Evolutionary conservation across 306 rosid genomes (phyloP).

Genomic region (Sphenostylis stenocarpa): DNA sequence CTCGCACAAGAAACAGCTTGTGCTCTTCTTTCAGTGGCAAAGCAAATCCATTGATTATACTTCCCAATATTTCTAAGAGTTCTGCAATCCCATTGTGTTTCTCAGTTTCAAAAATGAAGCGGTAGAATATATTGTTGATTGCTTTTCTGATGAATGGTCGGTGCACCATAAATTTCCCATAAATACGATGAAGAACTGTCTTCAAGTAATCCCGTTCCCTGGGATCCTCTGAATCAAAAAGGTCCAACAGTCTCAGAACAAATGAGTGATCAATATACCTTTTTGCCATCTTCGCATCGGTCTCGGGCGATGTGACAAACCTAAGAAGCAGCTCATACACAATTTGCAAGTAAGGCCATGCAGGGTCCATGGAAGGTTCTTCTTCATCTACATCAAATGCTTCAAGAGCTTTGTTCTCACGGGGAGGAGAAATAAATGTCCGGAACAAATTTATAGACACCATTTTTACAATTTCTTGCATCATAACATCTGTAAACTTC

Average conservation of each 20-base stretch:
- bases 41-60: conserved; percentile 97
- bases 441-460: conserved; percentile 83
- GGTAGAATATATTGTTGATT: conserved; percentile 85
- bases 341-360: conserved; percentile 91
- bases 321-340: conserved; percentile 85
- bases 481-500: conserved; percentile 73
- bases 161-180: conserved; percentile 97
- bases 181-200: conserved; percentile 93
- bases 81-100: conserved; percentile 97
- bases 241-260: conserved; percentile 82
- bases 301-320: conserved; percentile 91
- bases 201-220: conserved; percentile 96
- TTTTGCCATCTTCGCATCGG: conserved; percentile 96
- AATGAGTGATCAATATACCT: conserved; percentile 91
- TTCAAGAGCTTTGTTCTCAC: conserved; percentile 75
- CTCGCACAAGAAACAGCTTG: conserved; percentile 91
- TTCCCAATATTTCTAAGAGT: conserved; percentile 90
- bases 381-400: conserved; percentile 91
- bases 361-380: conserved; percentile 97
- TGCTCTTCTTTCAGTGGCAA: conserved; percentile 98
- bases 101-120: conserved; percentile 93
- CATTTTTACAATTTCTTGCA: conserved; percentile 82
- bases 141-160: conserved; percentile 96
- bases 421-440: conserved; percentile 71
- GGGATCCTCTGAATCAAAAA: conserved; percentile 97